Evolutionary conservation across 495 filamentous ascomycete species (phyloP), one percentile per base, ranked within the genome.

Genomic region (Penicillium verhagenii): DNA sequence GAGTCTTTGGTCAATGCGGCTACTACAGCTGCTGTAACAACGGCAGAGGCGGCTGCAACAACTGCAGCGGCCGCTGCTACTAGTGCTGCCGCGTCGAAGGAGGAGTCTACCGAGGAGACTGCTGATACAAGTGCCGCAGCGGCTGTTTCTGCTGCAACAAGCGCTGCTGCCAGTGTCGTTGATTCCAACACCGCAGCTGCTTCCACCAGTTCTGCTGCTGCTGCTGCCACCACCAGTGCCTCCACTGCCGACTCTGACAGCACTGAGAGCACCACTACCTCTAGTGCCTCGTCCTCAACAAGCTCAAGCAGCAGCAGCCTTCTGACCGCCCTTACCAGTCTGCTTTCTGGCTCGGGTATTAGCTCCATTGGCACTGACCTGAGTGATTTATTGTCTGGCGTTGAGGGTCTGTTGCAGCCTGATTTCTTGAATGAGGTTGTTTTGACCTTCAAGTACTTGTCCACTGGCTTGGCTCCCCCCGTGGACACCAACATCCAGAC

Each of bases 401-500:
- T 69, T 2, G 45, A 52, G 3, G 48, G 53, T 51, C 48, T 69
- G 28, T 57, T 67, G 2, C 44, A 63, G 51, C 64, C 66, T 9
- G 35, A 42, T 50, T 48, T 70, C 38, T 50, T 70, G 28, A 52
- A 23, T 37, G 62, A 75, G 40, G 14, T 76, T 20, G 64, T 63
- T 39, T 51, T 62, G 20, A 70, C 71, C 35, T 57, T 78, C 64
- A 62, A 68, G 25, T 67, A 72, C 44, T 54, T 77, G 1, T 61
- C 60, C 19, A 73, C 72, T 13, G 24, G 66, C n/a, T 54, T 80
- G 25, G 69, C 66, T 43, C 59, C 63, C 4, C 63, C 77, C 4
- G 70, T 71, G 42, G 63, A 73, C 49, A 63, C 72, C 57, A 72
- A 79, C 56, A 53, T 80, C 7, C 70, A 73, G 37, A 61, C 58